Evolutionary conservation across 192 early-diverging fungal species (phyloP), one percentile per base, ranked within the genome.

Genomic region (Linnemannia elongata): DNA sequence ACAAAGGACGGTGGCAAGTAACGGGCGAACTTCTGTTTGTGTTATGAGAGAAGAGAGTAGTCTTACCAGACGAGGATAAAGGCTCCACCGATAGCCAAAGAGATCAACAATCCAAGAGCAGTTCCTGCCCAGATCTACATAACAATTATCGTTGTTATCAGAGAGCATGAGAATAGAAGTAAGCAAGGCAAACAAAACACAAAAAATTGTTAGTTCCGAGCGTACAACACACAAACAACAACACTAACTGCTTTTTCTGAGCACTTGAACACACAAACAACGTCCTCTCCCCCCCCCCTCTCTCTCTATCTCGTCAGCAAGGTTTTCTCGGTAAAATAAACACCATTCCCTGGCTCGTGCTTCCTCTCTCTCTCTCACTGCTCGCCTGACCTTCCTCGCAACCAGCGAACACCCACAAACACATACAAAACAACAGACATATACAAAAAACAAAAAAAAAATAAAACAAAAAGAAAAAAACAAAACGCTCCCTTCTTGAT

Each of bases 21-120:
- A 45, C 17, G 52, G 20, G 17, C 22, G 52, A n/a, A 24, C n/a
- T 22, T 0, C 30, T 60, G 55, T 1, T 54, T 27, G 55, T 45
- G 38, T 39, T 45, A 45, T 13, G 44, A 45, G 49, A 52, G 3
- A 38, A 36, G 15, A 27, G 3, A 44, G 35, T 10, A 42, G 18
- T 72, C 91, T 75, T 96, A 97, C 85, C 92, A 98, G 20, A 97
- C 85, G 38, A 83, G 93, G 81, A 98, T 95, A 78, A 98, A 95
- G 44, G 88, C 89, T 10, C 83, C 94, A 39, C 95, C 96, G 77
- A 98, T 93, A 3, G 90, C 87, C 1, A 97, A 79, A 18, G 92
- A 93, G 13, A 97, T 82, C 24, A 90, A 4, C 45, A 97, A 89
- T 7, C 96, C 97, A 27, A 90, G 77, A 1, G 63, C 77, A 1